Conservation (phyloP, 805 yeast species). For the Aciculoconidium aculeatum region DNA sequence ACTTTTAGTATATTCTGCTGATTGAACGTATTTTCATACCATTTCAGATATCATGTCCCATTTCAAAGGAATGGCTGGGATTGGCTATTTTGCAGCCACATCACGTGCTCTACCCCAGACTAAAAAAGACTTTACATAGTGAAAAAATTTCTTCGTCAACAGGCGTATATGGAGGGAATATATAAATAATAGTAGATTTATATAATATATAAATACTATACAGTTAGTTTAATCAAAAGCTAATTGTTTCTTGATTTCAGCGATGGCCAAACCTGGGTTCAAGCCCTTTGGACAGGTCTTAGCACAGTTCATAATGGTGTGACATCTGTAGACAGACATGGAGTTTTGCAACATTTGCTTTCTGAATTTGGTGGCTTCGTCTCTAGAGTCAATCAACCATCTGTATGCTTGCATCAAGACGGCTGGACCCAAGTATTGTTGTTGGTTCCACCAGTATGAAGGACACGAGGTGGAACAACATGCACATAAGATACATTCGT, state of each 20-base stretch:
- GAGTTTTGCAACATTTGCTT: conserved; percentile 90
- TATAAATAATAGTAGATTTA: conserved; percentile 1
- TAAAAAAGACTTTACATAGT: conserved; percentile 1
- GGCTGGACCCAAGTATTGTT: conserved; percentile 97
- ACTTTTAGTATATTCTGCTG: no score
- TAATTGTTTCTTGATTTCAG: conserved; percentile 91
- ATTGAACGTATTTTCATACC: no score
- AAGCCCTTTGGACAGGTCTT: conserved; percentile 97
- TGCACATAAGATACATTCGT: conserved; percentile 97
- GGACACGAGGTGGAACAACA: conserved; percentile 99
- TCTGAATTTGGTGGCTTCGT: conserved; percentile 78
- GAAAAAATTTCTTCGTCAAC: no score
- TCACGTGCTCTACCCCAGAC: conserved; percentile 2
- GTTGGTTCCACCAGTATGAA: conserved; percentile 99
- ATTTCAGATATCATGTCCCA: no score
- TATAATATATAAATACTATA: conserved; percentile 5
- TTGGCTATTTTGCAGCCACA: background rate
- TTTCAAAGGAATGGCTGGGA: conserved; percentile 1
- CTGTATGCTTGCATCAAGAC: conserved; percentile 98
- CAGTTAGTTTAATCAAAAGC: conserved; percentile 54
- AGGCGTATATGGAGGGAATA: no score
- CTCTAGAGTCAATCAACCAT: conserved; percentile 97
- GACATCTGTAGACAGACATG: conserved; percentile 97
- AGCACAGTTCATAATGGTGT: conserved; percentile 98
- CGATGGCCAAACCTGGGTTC: conserved; percentile 97